Conservation (phyloP, 805 yeast genomes). For the Metschnikowia borealis region DNA sequence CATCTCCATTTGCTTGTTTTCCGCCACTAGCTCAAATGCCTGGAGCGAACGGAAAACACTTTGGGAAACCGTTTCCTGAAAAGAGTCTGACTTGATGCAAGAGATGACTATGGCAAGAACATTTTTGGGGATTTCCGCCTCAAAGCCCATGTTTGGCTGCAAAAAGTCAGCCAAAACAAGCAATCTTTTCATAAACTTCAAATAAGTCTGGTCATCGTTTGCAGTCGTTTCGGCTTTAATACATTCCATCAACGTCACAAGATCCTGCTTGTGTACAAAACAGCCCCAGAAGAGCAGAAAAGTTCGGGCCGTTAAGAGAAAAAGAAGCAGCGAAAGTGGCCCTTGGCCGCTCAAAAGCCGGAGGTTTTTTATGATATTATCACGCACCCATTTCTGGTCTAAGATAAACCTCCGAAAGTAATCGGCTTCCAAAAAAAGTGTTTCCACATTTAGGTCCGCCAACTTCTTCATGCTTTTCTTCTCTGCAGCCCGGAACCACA, state of each 20-base stretch:
- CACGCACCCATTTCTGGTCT: neutral
- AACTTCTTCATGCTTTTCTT: neutral
- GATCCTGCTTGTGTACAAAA: neutral
- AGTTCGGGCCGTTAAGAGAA: neutral
- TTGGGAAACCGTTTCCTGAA: neutral
- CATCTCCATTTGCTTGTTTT: neutral
- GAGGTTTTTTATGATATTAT: neutral
- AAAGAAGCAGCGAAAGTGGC: neutral
- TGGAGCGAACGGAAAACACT: neutral
- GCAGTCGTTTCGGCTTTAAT: neutral
- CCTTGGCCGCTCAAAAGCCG: neutral
- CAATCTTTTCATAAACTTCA: neutral
- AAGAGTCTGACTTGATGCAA: neutral
- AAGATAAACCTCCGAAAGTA: neutral
- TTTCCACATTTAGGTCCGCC: neutral
- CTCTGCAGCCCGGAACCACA: neutral
- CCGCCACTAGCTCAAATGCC: neutral
- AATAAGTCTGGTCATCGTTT: neutral
- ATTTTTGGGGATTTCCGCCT: neutral
- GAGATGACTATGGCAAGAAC: neutral
- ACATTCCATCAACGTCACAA: neutral
- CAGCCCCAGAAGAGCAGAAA: slow-evolving; percentile 2
- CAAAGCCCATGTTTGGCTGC: neutral
- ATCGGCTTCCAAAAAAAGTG: neutral
- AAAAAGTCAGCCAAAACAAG: neutral